These are phyloP conservation scores for Penicillium chermesinum DNA, from an alignment of 495 filamentous ascomycete genomes.

Conservation along the genomic window DNA sequence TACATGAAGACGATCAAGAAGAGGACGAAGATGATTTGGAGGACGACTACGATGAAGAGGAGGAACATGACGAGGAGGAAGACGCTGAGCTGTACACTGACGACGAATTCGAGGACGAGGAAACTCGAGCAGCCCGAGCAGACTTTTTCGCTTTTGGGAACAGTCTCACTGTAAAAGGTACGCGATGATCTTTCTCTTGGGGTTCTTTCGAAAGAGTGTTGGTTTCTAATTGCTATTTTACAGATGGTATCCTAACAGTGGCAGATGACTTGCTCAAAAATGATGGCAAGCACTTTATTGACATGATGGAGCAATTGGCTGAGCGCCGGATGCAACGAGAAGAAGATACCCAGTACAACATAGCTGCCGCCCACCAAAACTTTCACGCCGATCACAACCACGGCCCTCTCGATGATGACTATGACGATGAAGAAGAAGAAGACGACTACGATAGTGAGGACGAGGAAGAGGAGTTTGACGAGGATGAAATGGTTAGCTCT, in stretches of 20 bases:
- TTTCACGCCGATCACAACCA: constrained; percentile 60
- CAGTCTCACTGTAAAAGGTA: constrained; percentile 95
- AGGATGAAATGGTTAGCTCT: constrained; percentile 69
- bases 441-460: constrained; percentile 85
- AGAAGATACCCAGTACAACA: constrained; percentile 74
- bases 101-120: constrained; percentile 49
- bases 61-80: constrained; percentile 53
- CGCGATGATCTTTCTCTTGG: constrained; percentile 16
- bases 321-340: constrained; percentile 96
- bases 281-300: constrained; percentile 99
- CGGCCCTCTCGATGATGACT: constrained; percentile 65
- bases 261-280: constrained; percentile 98
- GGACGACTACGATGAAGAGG: constrained; percentile 46
- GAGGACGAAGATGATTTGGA: constrained; percentile 60
- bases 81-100: constrained; percentile 51
- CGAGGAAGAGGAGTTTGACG: constrained; percentile 75
- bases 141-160: constrained; percentile 98
- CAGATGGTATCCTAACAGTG: constrained; percentile 97
- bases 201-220: constrained; percentile 16
- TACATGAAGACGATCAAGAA: constrained; percentile 66
- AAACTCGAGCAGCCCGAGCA: constrained; percentile 47
- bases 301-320: constrained; percentile 99
- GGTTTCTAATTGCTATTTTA: constrained; percentile 29
- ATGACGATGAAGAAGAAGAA: constrained; percentile 75
- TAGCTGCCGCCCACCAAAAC: constrained; percentile 53